Base-by-base conservation (phyloP, 2,329 filamentous ascomycete species). In the Bipolaris bicolor region DNA sequence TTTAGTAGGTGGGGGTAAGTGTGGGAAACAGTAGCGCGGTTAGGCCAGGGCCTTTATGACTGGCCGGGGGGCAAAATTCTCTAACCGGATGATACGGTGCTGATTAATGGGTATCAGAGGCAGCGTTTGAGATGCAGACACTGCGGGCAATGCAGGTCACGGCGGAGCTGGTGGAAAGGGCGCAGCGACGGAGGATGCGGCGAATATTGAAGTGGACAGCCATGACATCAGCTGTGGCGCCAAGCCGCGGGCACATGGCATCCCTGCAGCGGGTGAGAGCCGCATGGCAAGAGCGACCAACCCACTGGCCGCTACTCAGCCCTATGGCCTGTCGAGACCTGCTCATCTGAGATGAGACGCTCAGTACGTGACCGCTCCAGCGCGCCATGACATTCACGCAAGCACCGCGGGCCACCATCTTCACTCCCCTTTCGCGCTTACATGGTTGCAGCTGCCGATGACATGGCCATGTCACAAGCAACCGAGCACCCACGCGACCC, bases 391-490 rank as follows among this genome's bases (percentile, higher is more conserved):
- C 46, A 45, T 11, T 36, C 34, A 36, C 49, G 10, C 29, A 41
- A 26, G 36, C 40, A 51, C 40, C 20, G 49, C 46, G 47, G 47
- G 40, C 54, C 49, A 54, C 44, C 57, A 48, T 50, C 49, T 22
- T 36, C 47, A 44, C 13, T 33, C 44, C 2, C 31, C 22, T 22
- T 33, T 31, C 36, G 44, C 47, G 29, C 33, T 15, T n/a, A 10
- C 5, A 46, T 41, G 37, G 5, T 18, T 44, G n/a, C 20, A 45
- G 6, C 31, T 40, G 55, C 65, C 61, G 46, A 66, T 67, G 64
- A 69, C 58, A 73, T 72, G 69, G 72, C 47, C 58, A 40, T 55
- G 44, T 50, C 56, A 44, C 57, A 57, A 31, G 47, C 55, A 53
- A 41, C 43, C 11, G 58, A 59, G 57, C 39, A 55, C 45, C 45